These are phyloP conservation scores for Jatropha curcas DNA, from an alignment of 345 rosid genomes.

Conservation along the genomic window DNA sequence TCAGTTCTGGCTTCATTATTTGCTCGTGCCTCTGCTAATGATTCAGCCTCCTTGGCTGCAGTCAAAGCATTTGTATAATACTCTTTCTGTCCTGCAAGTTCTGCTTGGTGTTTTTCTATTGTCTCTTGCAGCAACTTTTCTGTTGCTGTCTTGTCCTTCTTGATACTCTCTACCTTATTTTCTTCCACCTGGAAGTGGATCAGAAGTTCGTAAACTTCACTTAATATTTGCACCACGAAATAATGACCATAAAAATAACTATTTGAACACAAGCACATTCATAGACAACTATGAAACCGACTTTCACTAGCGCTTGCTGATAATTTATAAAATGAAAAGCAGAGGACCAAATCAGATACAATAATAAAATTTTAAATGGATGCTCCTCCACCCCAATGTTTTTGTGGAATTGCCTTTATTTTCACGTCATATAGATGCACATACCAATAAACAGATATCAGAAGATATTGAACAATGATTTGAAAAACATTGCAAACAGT, in stretches of 20 bases:
- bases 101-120: constrained; percentile 89
- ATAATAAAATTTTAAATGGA: neutral
- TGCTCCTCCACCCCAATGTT: neutral
- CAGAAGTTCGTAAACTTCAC: constrained; percentile 6
- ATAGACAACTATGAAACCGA: neutral
- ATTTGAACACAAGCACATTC: neutral
- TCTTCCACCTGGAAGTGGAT: constrained; percentile 77
- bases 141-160: constrained; percentile 87
- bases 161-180: constrained; percentile 88
- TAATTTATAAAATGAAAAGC: neutral
- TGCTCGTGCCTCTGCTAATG: constrained; percentile 86
- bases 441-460: neutral
- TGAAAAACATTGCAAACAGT: neutral
- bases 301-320: neutral
- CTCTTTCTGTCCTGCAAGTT: constrained; percentile 78
- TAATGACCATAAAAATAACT: constrained; percentile 6
- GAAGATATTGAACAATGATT: neutral
- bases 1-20: constrained; percentile 90
- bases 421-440: neutral
- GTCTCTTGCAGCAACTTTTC: constrained; percentile 95
- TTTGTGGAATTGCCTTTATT: neutral
- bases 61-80: constrained; percentile 79
- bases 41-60: constrained; percentile 95
- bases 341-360: neutral
- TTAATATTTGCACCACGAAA: constrained; percentile 14